Evolutionary conservation across 2,329 filamentous ascomycete genomes (phyloP).

Genomic region (Fusarium praegraminearum): DNA sequence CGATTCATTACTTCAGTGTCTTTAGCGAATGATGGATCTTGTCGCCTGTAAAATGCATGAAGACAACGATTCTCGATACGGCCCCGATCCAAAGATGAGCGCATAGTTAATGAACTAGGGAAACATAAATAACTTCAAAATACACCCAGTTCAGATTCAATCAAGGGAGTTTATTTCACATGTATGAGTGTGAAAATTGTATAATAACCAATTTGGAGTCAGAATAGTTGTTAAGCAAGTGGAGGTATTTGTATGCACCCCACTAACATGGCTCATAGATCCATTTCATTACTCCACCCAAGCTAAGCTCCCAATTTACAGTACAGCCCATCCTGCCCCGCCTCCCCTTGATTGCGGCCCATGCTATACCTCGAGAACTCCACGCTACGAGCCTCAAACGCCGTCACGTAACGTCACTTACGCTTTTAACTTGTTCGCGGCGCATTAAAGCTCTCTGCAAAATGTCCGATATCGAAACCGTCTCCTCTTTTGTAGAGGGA

Average conservation of each 20-base stretch:
- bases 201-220: background rate
- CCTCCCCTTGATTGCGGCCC: slow-evolving; percentile 34
- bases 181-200: background rate
- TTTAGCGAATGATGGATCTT: background rate
- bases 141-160: background rate
- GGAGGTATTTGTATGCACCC: slow-evolving; percentile 3
- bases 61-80: background rate
- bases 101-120: background rate
- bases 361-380: slow-evolving; percentile 35
- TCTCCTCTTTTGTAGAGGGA: slow-evolving; percentile 91
- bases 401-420: slow-evolving; percentile 18
- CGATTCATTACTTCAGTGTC: background rate
- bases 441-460: slow-evolving; percentile 19
- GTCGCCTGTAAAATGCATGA: background rate
- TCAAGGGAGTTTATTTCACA: background rate
- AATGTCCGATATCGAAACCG: slow-evolving; percentile 58
- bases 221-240: background rate
- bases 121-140: background rate
- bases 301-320: slow-evolving; percentile 33
- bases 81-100: too few relatives aligned
- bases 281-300: slow-evolving; percentile 38
- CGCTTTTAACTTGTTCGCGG: slow-evolving; percentile 8
- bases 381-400: slow-evolving; percentile 39
- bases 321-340: slow-evolving; percentile 40
- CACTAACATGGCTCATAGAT: slow-evolving; percentile 20